Conservation (phyloP, 768 basidiomycete species). For the Suillus americanus region DNA sequence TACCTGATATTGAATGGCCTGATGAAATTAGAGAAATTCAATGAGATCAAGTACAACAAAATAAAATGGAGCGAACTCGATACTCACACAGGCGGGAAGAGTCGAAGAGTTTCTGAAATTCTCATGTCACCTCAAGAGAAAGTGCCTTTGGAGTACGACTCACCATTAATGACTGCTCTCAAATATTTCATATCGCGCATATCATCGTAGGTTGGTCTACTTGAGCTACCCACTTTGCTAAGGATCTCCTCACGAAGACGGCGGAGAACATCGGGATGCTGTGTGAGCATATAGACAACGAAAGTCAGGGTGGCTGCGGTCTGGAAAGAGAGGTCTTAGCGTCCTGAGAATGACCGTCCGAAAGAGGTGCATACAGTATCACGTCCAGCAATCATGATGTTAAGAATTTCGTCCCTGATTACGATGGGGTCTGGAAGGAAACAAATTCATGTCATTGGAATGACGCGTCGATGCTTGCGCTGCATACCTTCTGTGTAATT, state of each 20-base stretch:
- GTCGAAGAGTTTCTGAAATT: slow-evolving; percentile 28
- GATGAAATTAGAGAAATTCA: no score
- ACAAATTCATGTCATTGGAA: slow-evolving; percentile 1
- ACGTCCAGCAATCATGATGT: slow-evolving; percentile 37
- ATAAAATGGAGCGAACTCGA: background rate
- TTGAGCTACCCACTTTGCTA: slow-evolving; percentile 24
- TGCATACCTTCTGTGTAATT: slow-evolving; percentile 49
- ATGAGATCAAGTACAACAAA: background rate
- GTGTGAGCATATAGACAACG: slow-evolving; percentile 25
- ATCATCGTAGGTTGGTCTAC: slow-evolving; percentile 30
- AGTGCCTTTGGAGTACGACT: background rate
- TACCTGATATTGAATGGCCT: slow-evolving; percentile 29
- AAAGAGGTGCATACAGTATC: slow-evolving; percentile 27
- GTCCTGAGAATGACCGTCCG: background rate
- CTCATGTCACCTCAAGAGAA: background rate
- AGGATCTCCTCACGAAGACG: slow-evolving; percentile 34
- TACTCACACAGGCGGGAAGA: slow-evolving; percentile 32
- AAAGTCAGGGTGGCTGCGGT: slow-evolving; percentile 32
- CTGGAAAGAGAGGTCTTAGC: slow-evolving; percentile 13
- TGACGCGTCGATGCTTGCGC: background rate
- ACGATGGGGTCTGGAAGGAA: slow-evolving; percentile 26
- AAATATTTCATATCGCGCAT: slow-evolving; percentile 41
- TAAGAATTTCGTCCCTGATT: slow-evolving; percentile 36
- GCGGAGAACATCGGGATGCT: slow-evolving; percentile 26
- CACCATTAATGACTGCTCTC: slow-evolving; percentile 38